A percentile compares a stretch with the other conserved stretches of the same genome.
These are phyloP conservation scores for Metschnikowia orientalis DNA, from an alignment of 805 yeast genomes.

Conservation along the genomic window DNA sequence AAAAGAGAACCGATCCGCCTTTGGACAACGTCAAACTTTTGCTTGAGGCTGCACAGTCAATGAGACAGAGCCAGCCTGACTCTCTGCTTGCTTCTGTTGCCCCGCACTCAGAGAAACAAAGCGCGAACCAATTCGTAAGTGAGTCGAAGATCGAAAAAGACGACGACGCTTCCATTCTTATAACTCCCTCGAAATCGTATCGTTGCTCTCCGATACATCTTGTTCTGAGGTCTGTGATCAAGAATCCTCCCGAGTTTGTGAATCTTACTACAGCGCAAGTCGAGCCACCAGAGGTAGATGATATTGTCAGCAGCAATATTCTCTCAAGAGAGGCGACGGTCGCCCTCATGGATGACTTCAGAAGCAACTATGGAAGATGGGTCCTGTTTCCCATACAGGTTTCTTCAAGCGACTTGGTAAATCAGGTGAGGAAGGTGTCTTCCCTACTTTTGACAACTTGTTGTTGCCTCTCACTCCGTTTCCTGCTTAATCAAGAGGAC, in stretches of 20 bases:
- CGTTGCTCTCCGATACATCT: conserved; percentile 43
- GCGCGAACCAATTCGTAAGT: too few relatives aligned
- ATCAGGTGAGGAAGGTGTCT: conserved; percentile 45
- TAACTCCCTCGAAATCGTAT: conserved; percentile 35
- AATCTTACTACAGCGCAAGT: conserved; percentile 21
- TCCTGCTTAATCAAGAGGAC: conserved; percentile 30
- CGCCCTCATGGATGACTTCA: conserved; percentile 51
- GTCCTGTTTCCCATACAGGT: conserved; percentile 59
- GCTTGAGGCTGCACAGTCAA: conserved; percentile 26
- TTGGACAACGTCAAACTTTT: conserved; percentile 23
- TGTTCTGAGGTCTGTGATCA: conserved; percentile 28
- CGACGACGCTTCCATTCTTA: conserved; percentile 15
- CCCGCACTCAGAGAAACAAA: too few relatives aligned
- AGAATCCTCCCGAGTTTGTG: conserved; percentile 34
- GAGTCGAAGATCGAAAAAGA: conserved; percentile 1
- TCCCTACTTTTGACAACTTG: conserved; percentile 65
- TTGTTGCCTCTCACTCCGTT: conserved; percentile 59
- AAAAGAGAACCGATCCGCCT: conserved; percentile 3
- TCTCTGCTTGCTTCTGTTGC: too few relatives aligned
- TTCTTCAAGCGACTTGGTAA: conserved; percentile 46
- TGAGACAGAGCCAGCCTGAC: conserved; percentile 19
- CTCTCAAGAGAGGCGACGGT: conserved; percentile 46
- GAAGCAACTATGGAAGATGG: conserved; percentile 74
- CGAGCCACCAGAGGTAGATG: conserved; percentile 22
- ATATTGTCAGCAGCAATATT: conserved; percentile 49